Percentiles rank a stretch among this genome's conserved stretches.
These are phyloP conservation scores for Phyllosticta capitalensis DNA, from an alignment of 2,329 filamentous ascomycete genomes.

Conservation along the genomic window DNA sequence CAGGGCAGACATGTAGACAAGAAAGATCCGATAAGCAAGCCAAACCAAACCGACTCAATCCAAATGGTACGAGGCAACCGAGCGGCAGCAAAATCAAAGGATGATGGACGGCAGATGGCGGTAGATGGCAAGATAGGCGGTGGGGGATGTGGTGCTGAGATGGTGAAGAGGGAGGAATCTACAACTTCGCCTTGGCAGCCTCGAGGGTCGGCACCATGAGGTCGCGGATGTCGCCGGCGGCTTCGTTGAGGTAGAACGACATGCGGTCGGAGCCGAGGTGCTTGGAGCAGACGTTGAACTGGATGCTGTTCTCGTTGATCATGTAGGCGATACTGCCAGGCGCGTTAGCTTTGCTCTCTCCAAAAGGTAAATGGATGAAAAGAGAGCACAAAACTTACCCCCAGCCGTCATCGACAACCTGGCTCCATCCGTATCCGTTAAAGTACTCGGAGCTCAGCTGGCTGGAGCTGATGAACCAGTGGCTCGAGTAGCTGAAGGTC, in stretches of 20 bases:
- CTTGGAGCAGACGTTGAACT: constrained; percentile 98
- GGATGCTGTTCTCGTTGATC: constrained; percentile 98
- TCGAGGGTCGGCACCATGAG: constrained; percentile 73
- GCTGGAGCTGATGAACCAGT: constrained; percentile 81
- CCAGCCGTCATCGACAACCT: constrained; percentile 92
- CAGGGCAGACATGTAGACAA: too few relatives aligned
- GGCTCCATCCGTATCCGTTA: constrained; percentile 98
- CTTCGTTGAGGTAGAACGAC: constrained; percentile 94
- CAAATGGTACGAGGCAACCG: too few relatives aligned
- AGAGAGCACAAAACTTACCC: constrained; percentile 38
- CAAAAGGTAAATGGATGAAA: background rate
- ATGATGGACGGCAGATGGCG: background rate
- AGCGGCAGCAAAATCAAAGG: too few relatives aligned
- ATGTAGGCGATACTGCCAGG: constrained; percentile 74
- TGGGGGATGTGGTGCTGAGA: background rate
- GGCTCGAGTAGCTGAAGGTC: constrained; percentile 70
- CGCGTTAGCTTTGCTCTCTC: constrained; percentile 12
- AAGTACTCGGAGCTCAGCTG: constrained; percentile 96
- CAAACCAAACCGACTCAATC: too few relatives aligned
- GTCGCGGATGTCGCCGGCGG: constrained; percentile 80
- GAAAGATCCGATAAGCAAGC: too few relatives aligned
- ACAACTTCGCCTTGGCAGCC: constrained; percentile 78
- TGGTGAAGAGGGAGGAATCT: constrained; percentile 22
- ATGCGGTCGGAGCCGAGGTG: constrained; percentile 78
- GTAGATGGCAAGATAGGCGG: background rate